Percentiles rank a stretch among this genome's conserved stretches.
Conservation (phyloP, 257 asterid species). For the Gentiana dahurica region DNA sequence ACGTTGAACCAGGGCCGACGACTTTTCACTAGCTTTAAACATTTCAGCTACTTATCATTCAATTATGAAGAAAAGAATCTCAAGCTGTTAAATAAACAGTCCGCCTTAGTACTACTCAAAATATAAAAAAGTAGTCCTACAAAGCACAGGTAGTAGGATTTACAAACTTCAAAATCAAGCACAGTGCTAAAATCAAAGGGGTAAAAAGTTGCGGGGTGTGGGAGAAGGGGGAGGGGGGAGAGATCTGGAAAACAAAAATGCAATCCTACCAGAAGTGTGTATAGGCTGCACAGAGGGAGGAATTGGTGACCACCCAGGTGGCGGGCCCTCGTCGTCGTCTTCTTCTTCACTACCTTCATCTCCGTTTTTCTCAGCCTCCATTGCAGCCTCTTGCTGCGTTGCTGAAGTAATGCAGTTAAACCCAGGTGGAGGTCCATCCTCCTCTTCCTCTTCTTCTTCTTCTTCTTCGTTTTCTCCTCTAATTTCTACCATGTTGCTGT, state of each 20-base stretch:
- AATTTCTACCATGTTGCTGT: neutral
- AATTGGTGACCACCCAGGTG: conserved; percentile 61
- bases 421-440: conserved; percentile 91
- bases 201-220: too few species aligned
- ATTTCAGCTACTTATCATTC: too few species aligned
- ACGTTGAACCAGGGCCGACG: too few species aligned
- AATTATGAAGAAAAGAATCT: too few species aligned
- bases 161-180: too few species aligned
- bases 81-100: too few species aligned
- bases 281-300: conserved; percentile 19
- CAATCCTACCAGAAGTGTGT: conserved; percentile 10
- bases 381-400: conserved; percentile 2
- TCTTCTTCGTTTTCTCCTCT: conserved; percentile 3
- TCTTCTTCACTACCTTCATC: conserved; percentile 26
- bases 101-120: too few species aligned
- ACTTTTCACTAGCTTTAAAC: too few species aligned
- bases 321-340: conserved; percentile 59
- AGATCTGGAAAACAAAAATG: neutral
- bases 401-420: conserved; percentile 32
- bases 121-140: too few species aligned
- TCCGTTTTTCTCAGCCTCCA: neutral
- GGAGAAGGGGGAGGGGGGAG: too few species aligned
- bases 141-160: too few species aligned
- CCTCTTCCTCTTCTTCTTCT: conserved; percentile 39
- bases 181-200: too few species aligned